Conservation (phyloP, 1,139 yeast genomes). For the Geotrichum fermentans region DNA sequence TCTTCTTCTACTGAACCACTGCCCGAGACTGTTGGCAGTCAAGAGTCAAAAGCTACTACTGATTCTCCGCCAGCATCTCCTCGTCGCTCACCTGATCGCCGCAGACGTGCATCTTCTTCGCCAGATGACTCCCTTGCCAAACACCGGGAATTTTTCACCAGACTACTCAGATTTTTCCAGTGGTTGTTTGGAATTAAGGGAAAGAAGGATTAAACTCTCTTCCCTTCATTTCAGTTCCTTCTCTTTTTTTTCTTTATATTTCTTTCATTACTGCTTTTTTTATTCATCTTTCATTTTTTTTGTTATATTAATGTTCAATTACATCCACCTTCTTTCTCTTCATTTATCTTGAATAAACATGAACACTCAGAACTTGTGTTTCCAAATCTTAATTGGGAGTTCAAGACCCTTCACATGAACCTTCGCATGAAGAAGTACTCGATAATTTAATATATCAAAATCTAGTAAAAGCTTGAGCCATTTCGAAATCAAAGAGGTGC, state of each 20-base stretch:
- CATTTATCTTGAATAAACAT: no score
- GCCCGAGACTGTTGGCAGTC: not conserved
- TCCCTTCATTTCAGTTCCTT: not conserved
- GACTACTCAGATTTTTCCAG: not conserved
- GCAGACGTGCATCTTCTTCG: not conserved
- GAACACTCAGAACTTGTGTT: no score
- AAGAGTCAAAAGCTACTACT: not conserved
- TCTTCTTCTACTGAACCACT: not conserved
- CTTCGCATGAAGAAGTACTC: no score
- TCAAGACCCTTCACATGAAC: no score
- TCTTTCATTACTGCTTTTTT: not conserved
- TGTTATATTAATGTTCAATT: not conserved
- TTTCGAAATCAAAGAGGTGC: not conserved
- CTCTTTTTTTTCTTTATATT: not conserved
- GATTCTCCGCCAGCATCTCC: not conserved
- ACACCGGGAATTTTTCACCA: not conserved
- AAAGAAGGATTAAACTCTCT: no score
- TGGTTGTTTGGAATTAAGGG: conserved; percentile 3
- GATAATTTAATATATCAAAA: no score
- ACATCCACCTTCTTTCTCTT: no score
- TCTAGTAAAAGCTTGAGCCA: not conserved
- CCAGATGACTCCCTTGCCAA: not conserved
- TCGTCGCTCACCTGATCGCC: not conserved
- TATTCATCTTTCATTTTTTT: not conserved
- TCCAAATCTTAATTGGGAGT: no score